Percentiles rank a stretch among this genome's conserved stretches.
Conservation (phyloP, 2,329 filamentous ascomycete genomes). For the Tricladium varicosporioides region DNA sequence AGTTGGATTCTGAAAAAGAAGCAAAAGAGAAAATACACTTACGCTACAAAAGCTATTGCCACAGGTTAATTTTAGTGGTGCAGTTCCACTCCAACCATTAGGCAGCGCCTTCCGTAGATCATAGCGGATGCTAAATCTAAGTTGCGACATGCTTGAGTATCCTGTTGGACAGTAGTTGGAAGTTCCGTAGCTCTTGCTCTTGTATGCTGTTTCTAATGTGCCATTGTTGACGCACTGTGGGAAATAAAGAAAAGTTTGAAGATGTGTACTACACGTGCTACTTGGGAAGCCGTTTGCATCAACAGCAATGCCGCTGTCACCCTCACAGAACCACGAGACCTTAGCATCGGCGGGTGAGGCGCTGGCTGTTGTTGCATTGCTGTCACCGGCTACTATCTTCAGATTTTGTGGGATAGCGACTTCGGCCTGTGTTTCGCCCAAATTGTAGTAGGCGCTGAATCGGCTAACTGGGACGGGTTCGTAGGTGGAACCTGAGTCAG, state of each 20-base stretch:
- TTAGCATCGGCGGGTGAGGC: constrained; percentile 30
- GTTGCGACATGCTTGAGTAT: constrained; percentile 46
- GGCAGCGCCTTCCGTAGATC: constrained; percentile 43
- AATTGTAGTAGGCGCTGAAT: constrained; percentile 47
- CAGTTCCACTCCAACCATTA: constrained; percentile 43
- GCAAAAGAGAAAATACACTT: too few relatives aligned
- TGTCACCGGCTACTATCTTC: constrained; percentile 41
- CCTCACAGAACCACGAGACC: constrained; percentile 39
- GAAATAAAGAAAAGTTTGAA: constrained; percentile 45
- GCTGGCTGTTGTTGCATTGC: constrained; percentile 36
- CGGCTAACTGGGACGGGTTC: constrained; percentile 36
- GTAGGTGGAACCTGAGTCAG: constrained; percentile 30
- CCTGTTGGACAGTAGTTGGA: constrained; percentile 41
- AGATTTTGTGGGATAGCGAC: constrained; percentile 44
- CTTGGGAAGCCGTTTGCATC: constrained; percentile 33
- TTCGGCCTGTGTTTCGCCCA: constrained; percentile 40
- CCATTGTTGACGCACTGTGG: constrained; percentile 41
- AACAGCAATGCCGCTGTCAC: constrained; percentile 23
- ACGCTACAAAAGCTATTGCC: constrained; percentile 35
- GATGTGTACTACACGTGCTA: constrained; percentile 39
- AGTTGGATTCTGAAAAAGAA: too few relatives aligned
- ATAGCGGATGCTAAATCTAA: constrained; percentile 47
- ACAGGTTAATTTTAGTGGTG: constrained; percentile 44
- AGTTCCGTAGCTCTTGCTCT: constrained; percentile 2
- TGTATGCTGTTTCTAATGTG: constrained; percentile 37